These are phyloP conservation scores for Globisporangium paddicum DNA, from an alignment of 352 stramenopile genomes.

Conservation along the genomic window DNA sequence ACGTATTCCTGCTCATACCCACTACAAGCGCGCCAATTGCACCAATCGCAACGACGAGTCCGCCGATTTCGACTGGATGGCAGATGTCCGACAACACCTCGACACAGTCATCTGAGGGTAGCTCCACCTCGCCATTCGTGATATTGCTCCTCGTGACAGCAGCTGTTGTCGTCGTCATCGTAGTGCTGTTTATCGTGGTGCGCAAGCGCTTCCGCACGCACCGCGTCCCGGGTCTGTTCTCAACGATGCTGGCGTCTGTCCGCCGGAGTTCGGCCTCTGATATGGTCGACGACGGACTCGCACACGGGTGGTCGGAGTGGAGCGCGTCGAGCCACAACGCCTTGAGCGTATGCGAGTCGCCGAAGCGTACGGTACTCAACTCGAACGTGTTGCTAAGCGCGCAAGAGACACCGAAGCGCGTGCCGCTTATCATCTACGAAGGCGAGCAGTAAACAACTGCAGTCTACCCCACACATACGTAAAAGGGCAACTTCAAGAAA, in stretches of 20 bases:
- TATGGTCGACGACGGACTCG: conserved; percentile 5
- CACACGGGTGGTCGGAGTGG: conserved; percentile 6
- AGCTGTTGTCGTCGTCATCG: not conserved
- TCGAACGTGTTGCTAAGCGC: not conserved
- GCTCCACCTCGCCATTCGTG: not conserved
- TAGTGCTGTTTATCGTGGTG: not conserved
- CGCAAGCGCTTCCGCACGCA: not conserved
- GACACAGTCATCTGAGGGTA: not conserved
- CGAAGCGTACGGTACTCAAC: not conserved
- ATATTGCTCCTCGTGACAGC: not conserved
- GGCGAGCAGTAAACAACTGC: conserved; percentile 6
- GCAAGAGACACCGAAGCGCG: conserved; percentile 6
- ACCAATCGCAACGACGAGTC: not conserved
- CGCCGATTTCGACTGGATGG: no score
- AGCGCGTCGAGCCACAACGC: conserved; percentile 2
- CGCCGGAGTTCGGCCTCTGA: not conserved
- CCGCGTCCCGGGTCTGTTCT: not conserved
- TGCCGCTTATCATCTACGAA: conserved; percentile 9
- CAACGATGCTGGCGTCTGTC: not conserved
- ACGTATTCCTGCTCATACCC: conserved; percentile 10
- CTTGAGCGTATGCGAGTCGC: not conserved
- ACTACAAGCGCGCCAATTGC: not conserved
- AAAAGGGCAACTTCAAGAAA: not conserved
- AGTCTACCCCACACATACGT: not conserved
- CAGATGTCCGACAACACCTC: not conserved